Percentiles rank a stretch among this genome's conserved stretches.
These are phyloP conservation scores for Cercophora scortea DNA, from an alignment of 495 filamentous ascomycete genomes.

Conservation along the genomic window DNA sequence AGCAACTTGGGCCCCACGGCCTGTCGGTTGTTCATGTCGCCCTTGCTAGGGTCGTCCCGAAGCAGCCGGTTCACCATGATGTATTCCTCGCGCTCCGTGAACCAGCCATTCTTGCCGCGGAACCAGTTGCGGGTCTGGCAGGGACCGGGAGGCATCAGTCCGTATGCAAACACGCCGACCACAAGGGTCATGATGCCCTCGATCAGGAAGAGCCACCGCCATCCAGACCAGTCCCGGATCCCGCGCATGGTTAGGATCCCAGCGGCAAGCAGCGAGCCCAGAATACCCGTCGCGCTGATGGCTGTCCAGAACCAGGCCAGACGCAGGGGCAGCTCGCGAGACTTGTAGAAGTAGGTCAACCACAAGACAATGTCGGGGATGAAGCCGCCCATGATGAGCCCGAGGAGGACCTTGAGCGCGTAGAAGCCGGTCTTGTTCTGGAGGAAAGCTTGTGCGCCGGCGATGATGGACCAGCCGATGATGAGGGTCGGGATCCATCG, in stretches of 20 bases:
- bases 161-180: neutral
- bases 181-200: conserved; percentile 13
- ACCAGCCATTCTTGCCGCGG: conserved; percentile 39
- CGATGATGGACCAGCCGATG: conserved; percentile 64
- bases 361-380: conserved; percentile 33
- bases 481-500: conserved; percentile 76
- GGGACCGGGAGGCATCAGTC: conserved; percentile 13
- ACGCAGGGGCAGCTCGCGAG: conserved; percentile 39
- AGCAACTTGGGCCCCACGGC: conserved; percentile 49
- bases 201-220: conserved; percentile 51
- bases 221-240: conserved; percentile 41
- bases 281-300: conserved; percentile 37
- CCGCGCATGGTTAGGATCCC: conserved; percentile 43
- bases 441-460: conserved; percentile 57
- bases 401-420: conserved; percentile 52
- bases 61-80: conserved; percentile 45
- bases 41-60: conserved; percentile 46
- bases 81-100: conserved; percentile 34
- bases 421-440: conserved; percentile 49
- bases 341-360: conserved; percentile 47
- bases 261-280: conserved; percentile 41
- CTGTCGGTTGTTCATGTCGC: conserved; percentile 48
- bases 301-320: conserved; percentile 43
- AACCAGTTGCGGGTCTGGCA: conserved; percentile 41
- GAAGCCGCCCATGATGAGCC: conserved; percentile 65